These are phyloP conservation scores for Hymenotorrendiella dingleyae DNA, from an alignment of 2,329 filamentous ascomycete species.

Conservation along the genomic window DNA sequence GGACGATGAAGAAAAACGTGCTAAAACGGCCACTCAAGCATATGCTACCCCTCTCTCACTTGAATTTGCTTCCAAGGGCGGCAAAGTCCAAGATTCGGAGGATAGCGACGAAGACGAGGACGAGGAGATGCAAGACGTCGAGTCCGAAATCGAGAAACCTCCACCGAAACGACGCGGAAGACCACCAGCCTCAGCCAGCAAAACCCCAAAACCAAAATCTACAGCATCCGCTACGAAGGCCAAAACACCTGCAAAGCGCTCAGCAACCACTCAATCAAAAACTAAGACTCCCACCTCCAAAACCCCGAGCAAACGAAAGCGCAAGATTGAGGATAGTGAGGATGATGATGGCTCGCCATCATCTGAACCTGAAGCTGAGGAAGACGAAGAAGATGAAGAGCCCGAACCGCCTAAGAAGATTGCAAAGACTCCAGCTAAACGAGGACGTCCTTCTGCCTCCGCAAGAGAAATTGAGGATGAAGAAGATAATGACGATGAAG, in stretches of 20 bases:
- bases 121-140: conserved; percentile 11
- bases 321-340: conserved; percentile 12
- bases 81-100: not conserved
- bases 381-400: conserved; percentile 8
- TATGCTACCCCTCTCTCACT: conserved; percentile 21
- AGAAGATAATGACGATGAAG: not conserved
- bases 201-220: conserved; percentile 4
- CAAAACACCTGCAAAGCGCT: conserved; percentile 12
- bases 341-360: conserved; percentile 13
- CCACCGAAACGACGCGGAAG: conserved; percentile 17
- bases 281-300: not conserved
- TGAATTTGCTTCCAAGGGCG: conserved; percentile 3
- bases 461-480: not conserved
- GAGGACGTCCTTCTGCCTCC: not conserved
- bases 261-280: not conserved
- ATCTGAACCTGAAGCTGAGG: conserved; percentile 9
- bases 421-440: conserved; percentile 4
- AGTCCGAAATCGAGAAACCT: conserved; percentile 4
- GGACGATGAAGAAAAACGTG: conserved; percentile 15
- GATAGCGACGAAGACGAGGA: conserved; percentile 11
- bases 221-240: conserved; percentile 1
- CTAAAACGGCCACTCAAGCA: conserved; percentile 9
- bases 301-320: conserved; percentile 4
- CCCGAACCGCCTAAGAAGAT: conserved; percentile 10
- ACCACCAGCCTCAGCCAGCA: conserved; percentile 14